A percentile compares a stretch with the other conserved stretches of the same genome.
Conservation (phyloP, 2,329 filamentous ascomycete genomes). For the Chaetomiaceae sp. region DNA sequence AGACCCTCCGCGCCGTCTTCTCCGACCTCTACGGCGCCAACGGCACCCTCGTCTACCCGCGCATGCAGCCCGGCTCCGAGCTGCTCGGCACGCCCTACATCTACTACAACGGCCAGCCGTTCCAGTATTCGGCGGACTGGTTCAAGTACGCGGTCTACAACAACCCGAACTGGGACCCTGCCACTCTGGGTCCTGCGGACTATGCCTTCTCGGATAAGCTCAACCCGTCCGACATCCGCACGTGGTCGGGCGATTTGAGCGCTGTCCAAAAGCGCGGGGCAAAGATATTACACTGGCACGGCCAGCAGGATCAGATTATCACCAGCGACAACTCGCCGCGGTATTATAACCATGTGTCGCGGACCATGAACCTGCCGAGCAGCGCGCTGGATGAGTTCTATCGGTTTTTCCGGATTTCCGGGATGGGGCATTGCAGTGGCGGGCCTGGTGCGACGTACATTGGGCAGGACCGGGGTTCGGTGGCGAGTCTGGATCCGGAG, state of each 20-base stretch:
- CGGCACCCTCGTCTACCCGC: slow-evolving; percentile 45
- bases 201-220: slow-evolving; percentile 22
- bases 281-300: slow-evolving; percentile 46
- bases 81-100: slow-evolving; percentile 34
- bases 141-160: slow-evolving; percentile 46
- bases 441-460: slow-evolving; percentile 29
- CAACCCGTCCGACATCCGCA: slow-evolving; percentile 26
- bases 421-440: slow-evolving; percentile 47
- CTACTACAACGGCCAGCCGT: slow-evolving; percentile 37
- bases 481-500: slow-evolving; percentile 10
- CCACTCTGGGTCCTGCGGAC: slow-evolving; percentile 36
- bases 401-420: slow-evolving; percentile 49
- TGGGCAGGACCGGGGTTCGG: slow-evolving; percentile 33
- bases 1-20: slow-evolving; percentile 40
- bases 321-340: slow-evolving; percentile 40
- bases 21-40: slow-evolving; percentile 37
- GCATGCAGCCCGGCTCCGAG: slow-evolving; percentile 47
- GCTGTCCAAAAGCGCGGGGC: slow-evolving; percentile 35
- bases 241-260: slow-evolving; percentile 35
- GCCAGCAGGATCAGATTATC: slow-evolving; percentile 32
- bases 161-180: slow-evolving; percentile 39
- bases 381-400: slow-evolving; percentile 40
- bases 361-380: slow-evolving; percentile 36
- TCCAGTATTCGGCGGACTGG: slow-evolving; percentile 44
- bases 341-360: slow-evolving; percentile 46